A percentile compares a stretch with the other conserved stretches of the same genome.
phyloP scores from a whole-genome alignment of 2,329 filamentous ascomycete species.

The Shiraia sp. region DNA sequence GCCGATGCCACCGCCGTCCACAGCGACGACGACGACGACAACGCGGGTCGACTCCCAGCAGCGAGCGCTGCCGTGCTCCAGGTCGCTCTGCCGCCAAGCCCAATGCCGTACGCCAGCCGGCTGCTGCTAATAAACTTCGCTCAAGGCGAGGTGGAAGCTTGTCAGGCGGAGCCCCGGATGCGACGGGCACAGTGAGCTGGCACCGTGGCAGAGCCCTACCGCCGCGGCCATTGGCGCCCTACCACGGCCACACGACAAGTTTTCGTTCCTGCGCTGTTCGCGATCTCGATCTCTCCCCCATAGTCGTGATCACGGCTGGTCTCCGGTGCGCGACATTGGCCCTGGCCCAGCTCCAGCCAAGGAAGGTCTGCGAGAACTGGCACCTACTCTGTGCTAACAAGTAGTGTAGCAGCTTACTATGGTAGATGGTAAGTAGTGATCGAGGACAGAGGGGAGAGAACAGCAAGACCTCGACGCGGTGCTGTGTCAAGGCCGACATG shows the following conservation, averaged over 20 bases:
- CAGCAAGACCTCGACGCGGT: no score
- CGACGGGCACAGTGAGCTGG: slow-evolving; percentile 13
- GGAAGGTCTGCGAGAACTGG: no score
- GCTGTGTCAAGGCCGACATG: no score
- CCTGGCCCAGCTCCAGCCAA: no score
- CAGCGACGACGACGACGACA: neutral
- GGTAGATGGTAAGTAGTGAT: no score
- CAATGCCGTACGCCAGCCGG: neutral
- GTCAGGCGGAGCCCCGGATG: slow-evolving; percentile 8
- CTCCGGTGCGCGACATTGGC: slow-evolving; percentile 16
- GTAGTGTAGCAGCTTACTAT: no score
- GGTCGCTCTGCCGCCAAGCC: neutral
- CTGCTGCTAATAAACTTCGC: neutral
- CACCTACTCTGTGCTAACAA: no score
- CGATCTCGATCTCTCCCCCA: slow-evolving; percentile 13
- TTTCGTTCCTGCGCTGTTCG: slow-evolving; percentile 4
- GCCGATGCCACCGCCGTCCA: neutral
- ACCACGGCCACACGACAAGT: slow-evolving; percentile 4
- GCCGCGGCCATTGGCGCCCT: slow-evolving; percentile 13
- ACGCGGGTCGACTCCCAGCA: neutral
- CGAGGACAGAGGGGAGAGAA: no score
- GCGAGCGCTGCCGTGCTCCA: neutral
- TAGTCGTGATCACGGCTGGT: slow-evolving; percentile 9
- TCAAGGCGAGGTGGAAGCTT: neutral
- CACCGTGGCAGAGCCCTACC: slow-evolving; percentile 6